Evolutionary conservation across 352 stramenopile species (phyloP).

Genomic region (Blastocystis sp.): DNA sequence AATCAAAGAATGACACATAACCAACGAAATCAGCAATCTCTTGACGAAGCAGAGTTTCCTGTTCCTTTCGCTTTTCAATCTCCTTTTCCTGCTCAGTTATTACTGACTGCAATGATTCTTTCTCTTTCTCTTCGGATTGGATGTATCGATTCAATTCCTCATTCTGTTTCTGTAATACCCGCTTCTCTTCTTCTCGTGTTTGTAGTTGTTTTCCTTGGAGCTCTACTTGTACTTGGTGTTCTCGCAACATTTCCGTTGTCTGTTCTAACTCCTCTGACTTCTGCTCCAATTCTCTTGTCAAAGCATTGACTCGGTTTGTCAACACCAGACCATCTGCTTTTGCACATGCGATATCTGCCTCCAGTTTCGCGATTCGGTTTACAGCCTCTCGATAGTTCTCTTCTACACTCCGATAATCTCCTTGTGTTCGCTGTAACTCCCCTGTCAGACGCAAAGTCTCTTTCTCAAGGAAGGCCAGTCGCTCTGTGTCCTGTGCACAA

Average conservation of each 20-base stretch:
- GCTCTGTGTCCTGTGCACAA: neutral
- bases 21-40: neutral
- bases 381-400: no score
- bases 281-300: constrained; percentile 8
- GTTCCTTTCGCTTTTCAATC: neutral
- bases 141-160: neutral
- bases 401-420: no score
- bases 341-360: no score
- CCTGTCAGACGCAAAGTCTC: neutral
- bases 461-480: neutral
- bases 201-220: neutral
- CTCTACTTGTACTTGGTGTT: neutral
- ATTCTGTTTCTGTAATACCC: neutral
- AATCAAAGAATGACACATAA: neutral
- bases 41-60: no score
- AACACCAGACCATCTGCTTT: neutral
- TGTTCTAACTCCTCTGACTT: neutral
- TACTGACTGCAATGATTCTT: no score
- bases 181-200: neutral
- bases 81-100: neutral
- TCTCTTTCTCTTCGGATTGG: no score
- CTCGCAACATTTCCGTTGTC: neutral
- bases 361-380: no score
- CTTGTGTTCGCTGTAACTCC: neutral
- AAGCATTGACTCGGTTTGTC: neutral